Base-by-base conservation (phyloP, 495 filamentous ascomycete species). In the Penicillium egyptiacum region DNA sequence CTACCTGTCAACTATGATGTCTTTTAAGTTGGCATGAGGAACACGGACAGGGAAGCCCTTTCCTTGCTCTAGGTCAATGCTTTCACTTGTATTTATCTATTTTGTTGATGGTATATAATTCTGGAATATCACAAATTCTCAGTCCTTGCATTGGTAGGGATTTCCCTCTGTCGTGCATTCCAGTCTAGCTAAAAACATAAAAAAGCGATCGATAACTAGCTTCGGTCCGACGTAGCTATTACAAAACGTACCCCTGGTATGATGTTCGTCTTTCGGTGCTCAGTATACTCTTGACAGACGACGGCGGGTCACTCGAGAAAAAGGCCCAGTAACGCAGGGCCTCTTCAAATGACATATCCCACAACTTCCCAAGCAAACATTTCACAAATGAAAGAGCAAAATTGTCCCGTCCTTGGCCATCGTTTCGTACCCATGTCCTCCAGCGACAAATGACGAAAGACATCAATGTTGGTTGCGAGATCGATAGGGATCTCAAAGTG, bases 41-140 rank as follows among this genome's bases (percentile, higher is more conserved):
- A 17, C 17, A 48, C 31, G 2, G 26, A 28, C 4, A 17, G 33
- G 22, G 22, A n/a, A 40, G 8, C 5, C 10, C 8, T 20, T 31
- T 17, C 17, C 28, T 48, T 2, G 23, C 4, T 10, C 16, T 22
- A 22, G 4, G 11, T 23, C n/a, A 31, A 35, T 20, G 23, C 9
- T 1, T 20, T 31, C 37, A 20, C 10, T 31, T 53, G 26, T 53
- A 33, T 33, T 16, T 43, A 53, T 31, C 37, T 28, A 30, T 4
- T 11, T 17, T 17, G 35, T 41, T 30, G 30, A 30, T 41, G 10
- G 35, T 52, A 52, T 14, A 52, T 52, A 52, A 40, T 51, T 52
- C 30, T 30, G 28, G 30, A 33, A 33, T 30, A 30, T 33, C 30
- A 33, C 3, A 5, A 14, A 33, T 31, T 31, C 30, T 33, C 30